Evolutionary conservation across 2,329 filamentous ascomycete species (phyloP), one percentile per base, ranked within the genome.

Genomic region (Ceratocystis variospora): DNA sequence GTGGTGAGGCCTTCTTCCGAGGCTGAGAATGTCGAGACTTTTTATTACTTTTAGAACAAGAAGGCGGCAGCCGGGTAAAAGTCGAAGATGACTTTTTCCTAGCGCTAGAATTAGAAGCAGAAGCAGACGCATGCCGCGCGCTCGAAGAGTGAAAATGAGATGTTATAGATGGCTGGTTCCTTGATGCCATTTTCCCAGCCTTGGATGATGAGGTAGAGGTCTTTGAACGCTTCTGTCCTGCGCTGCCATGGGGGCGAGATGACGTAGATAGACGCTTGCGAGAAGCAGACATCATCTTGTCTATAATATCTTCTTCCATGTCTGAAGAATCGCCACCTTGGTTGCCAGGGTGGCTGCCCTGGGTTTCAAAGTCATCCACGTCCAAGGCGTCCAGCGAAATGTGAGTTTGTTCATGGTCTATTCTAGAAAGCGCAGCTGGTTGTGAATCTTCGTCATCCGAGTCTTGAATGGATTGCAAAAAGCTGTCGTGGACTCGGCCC

Each of bases 291-390:
- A 77, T 70, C 81, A 85, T 84, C 22, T 71, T 73, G 69, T 84
- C 81, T 48, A 85, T 76, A 10, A 72, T 70, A 64, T 83, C 76
- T 31, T 83, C 80, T 70, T 85, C 82, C 41, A 82, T 71, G 22
- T 74, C 74, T 31, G 73, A 76, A 25, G 72, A 75, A 19, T 75
- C 75, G 59, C 73, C 72, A 45, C 75, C 73, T 5, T 70, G 48
- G n/a, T 31, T n/a, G 25, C 28, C 37, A 25, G n/a, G 15, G 53
- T 67, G 33, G 17, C 75, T 73, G 10, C 76, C 75, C 5, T 78
- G 77, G 65, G 80, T 79, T 8, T 78, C 37, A 6, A 63, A 31
- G n/a, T 64, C 62, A 25, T 65, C 62, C n/a, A 57, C 62, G 6
- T 62, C 64, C 4, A 62, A 7, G 10, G 55, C n/a, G 5, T 66